A percentile compares a stretch with the other conserved stretches of the same genome.
Conservation (phyloP, 305 asterid genomes). For the Solanum chacoense region DNA sequence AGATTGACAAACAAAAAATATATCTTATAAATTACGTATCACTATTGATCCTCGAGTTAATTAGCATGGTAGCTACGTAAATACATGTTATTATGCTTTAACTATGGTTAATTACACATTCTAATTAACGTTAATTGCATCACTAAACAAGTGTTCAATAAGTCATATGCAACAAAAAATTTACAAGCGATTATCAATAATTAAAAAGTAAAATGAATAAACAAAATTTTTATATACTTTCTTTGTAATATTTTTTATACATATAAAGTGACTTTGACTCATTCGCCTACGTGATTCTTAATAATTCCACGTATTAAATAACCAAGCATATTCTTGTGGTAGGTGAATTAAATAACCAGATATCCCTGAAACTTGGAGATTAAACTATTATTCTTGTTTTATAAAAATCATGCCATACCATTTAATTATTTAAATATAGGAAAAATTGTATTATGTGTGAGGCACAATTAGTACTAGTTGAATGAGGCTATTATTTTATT, state of each 20-base stretch:
- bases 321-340: background rate
- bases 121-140: background rate
- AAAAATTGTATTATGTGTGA: no score
- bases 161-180: background rate
- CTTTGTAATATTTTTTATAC: background rate
- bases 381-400: background rate
- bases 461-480: no score
- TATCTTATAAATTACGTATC: background rate
- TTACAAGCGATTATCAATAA: background rate
- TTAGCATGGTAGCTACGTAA: background rate
- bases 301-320: background rate
- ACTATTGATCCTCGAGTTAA: background rate
- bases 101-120: background rate
- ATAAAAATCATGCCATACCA: background rate
- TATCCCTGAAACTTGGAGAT: background rate
- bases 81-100: background rate
- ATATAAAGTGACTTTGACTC: background rate
- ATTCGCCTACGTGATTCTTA: background rate
- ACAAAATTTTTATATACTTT: background rate
- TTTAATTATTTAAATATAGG: background rate
- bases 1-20: no score
- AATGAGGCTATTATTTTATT: no score
- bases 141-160: background rate
- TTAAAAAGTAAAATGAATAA: background rate
- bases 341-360: background rate